Evolutionary conservation across 1,284 basidiomycete species (phyloP), one percentile per base, ranked within the genome.

Genomic region (Ganoderma multipileum): DNA sequence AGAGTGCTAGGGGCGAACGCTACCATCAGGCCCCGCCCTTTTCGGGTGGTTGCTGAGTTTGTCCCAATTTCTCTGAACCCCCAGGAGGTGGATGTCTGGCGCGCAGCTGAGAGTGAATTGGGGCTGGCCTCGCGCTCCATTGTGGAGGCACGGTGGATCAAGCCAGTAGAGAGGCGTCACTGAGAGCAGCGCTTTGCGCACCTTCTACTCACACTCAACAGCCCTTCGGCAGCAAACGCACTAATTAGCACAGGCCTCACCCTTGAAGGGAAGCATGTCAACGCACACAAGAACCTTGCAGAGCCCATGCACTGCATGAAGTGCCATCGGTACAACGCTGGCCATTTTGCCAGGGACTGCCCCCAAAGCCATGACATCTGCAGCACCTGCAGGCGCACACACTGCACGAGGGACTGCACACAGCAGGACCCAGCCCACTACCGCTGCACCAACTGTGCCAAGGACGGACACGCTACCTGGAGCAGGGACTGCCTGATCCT

Each of bases 321-420:
- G 42, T 82, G 81, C 70, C 78, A 81, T 26, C 60, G 64, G 23
- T 77, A 67, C 63, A 70, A 72, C 12, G 39, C 39, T 0, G 23
- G 23, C 9, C 80, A 81, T 61, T 63, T 76, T 2, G 77, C 76
- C 0, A 52, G 59, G 11, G 69, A 75, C 28, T 82, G 81, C 47
- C 39, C 18, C 61, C 52, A 38, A 0, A 52, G 41, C 0, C 8
- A 60, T 1, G 68, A 73, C 8, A 72, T 44, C 6, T 81, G 79
- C 65, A 73, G 74, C 0, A 71, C 41, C 16, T 81, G 79, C 63
- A 71, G 70, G 0, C 65, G 62, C 0, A 62, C 64, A 6, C 78
- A 80, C 68, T 36, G 28, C 11, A 74, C 72, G 3, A 55, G 55
- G 0, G 52, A 71, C 12, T 72, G 72, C 61, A 26, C 39, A 0